Base-by-base conservation (phyloP, 768 basidiomycete genomes). In the Tricholoma flavovirens region DNA sequence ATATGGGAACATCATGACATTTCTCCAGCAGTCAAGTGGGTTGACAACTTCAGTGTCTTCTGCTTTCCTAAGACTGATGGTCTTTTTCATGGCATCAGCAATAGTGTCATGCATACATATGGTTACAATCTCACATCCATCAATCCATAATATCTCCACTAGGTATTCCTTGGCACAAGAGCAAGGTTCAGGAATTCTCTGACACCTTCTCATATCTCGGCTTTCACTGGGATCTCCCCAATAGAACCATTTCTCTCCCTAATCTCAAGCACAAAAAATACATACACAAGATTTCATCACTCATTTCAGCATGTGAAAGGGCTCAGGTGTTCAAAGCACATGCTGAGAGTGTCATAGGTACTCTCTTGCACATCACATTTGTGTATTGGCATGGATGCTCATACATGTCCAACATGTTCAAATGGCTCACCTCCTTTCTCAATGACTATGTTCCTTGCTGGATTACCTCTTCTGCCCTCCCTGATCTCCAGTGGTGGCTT, bases 31-130 rank as follows among this genome's bases (percentile, higher is more conserved):
- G 35, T 59, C 12, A 72, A 71, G 49, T 71, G 65, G 62, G 70
- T 65, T 1, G 71, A 72, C 51, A 68, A 72, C 43, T 67, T 65
- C 46, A 54, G 53, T n/a, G 56, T 62, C 38, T 65, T 68, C n/a
- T 58, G 63, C 24, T 42, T 65, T 46, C 51, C 67, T 59, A 32
- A 59, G 9, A 11, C 29, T 55, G 43, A 55, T 21, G 45, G 54
- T 4, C 26, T 24, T 38, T 55, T 46, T 32, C 42, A 29, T 24
- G 53, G 53, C 43, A 54, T 46, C 29, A 45, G 53, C 30, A 29
- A 43, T 46, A 42, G 53, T 33, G 10, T 29, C 14, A 14, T 5
- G n/a, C 49, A 57, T 29, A n/a, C 11, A 4, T 67, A 65, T 51
- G 33, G 29, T 6, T 64, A 67, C 56, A 58, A 64, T 36, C 56